phyloP scores from a whole-genome alignment of 106 monocot species.

The Acorus calamus region DNA sequence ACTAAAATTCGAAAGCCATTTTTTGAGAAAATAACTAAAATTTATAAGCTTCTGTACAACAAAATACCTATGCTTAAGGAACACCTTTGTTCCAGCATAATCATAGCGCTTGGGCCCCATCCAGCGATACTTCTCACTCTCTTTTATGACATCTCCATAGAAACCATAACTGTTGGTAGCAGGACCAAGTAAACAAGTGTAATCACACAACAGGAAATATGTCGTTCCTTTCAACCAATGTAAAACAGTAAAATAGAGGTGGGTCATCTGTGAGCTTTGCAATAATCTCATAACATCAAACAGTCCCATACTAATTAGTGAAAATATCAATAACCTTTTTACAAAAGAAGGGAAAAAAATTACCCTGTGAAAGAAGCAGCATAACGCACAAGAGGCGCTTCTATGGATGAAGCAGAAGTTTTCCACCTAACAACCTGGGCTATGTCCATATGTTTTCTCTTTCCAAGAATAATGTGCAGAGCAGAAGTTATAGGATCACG shows the following conservation, averaged over 20 bases:
- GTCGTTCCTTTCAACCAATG: too few species aligned
- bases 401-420: conserved; percentile 29
- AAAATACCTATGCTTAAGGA: conserved; percentile 76
- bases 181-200: background rate
- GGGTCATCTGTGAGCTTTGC: too few species aligned
- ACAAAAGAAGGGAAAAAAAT: background rate
- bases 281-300: background rate
- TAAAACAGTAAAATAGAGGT: too few species aligned
- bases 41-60: background rate
- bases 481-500: conserved; percentile 90
- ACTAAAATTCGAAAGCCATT: too few species aligned
- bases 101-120: conserved; percentile 96
- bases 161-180: conserved; percentile 64
- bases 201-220: too few species aligned
- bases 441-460: conserved; percentile 62
- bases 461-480: conserved; percentile 74
- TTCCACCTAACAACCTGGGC: conserved; percentile 86
- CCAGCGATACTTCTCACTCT: conserved; percentile 93
- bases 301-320: background rate
- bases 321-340: background rate
- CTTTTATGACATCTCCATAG: conserved; percentile 90
- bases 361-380: conserved; percentile 97
- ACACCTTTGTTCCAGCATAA: conserved; percentile 86
- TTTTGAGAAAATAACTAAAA: too few species aligned
- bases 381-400: conserved; percentile 57